Conservation (phyloP, 1,284 basidiomycete genomes). For the Marasmius fiardii region DNA sequence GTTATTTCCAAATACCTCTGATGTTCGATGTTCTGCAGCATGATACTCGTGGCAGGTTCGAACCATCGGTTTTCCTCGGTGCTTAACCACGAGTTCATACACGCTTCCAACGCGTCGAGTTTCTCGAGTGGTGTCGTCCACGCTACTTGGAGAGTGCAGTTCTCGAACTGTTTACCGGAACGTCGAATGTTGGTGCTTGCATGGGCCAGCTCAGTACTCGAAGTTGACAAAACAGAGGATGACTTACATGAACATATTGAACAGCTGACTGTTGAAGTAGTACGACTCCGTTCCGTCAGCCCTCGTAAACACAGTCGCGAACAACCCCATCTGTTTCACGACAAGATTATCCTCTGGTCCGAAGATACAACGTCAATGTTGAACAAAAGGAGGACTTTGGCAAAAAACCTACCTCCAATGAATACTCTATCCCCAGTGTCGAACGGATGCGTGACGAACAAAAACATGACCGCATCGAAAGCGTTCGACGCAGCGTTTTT, state of each 20-base stretch:
- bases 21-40: constrained; percentile 56
- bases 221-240: too few species aligned
- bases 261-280: constrained; percentile 74
- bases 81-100: constrained; percentile 67
- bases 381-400: too few species aligned
- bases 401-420: constrained; percentile 47
- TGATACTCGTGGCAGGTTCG: constrained; percentile 60
- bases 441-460: constrained; percentile 78
- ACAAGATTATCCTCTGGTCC: constrained; percentile 58
- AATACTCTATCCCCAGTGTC: constrained; percentile 77
- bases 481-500: constrained; percentile 65
- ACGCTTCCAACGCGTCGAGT: constrained; percentile 61
- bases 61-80: constrained; percentile 78
- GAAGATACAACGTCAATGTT: not conserved
- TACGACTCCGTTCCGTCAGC: constrained; percentile 72
- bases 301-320: constrained; percentile 69
- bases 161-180: constrained; percentile 69
- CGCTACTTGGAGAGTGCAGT: constrained; percentile 63
- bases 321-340: constrained; percentile 75
- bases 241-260: constrained; percentile 68
- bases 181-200: constrained; percentile 72
- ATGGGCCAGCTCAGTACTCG: too few species aligned
- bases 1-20: constrained; percentile 65
- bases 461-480: constrained; percentile 76
- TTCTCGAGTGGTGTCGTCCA: constrained; percentile 73